These are phyloP conservation scores for Aspergillus novoparasiticus DNA, from an alignment of 2,329 filamentous ascomycete genomes.

Conservation along the genomic window DNA sequence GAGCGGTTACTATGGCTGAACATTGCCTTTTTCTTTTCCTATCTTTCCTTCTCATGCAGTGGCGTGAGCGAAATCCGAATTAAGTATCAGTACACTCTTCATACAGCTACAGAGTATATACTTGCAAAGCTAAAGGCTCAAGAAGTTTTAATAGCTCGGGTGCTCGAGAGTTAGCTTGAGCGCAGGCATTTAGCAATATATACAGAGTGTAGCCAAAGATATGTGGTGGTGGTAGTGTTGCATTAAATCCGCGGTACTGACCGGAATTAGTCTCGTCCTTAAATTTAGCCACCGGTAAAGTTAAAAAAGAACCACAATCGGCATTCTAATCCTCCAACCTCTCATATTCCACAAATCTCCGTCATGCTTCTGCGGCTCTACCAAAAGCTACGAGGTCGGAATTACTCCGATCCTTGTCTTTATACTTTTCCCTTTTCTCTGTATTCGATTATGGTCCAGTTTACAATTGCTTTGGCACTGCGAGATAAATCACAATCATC, in stretches of 20 bases:
- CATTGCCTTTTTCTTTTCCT: not conserved
- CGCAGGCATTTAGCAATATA: too few relatives aligned
- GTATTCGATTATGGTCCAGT: conserved; percentile 12
- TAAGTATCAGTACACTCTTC: not conserved
- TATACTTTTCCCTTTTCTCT: conserved; percentile 15
- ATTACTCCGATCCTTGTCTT: conserved; percentile 4
- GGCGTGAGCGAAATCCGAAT: not conserved
- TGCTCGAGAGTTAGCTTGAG: too few relatives aligned
- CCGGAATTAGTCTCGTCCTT: too few relatives aligned
- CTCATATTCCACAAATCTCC: not conserved
- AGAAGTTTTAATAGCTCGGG: too few relatives aligned
- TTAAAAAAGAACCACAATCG: too few relatives aligned
- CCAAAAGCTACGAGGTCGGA: not conserved
- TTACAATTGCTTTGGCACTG: conserved; percentile 15
- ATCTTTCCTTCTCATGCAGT: not conserved
- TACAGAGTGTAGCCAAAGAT: too few relatives aligned
- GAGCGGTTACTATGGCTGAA: not conserved
- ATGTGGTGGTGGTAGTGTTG: too few relatives aligned
- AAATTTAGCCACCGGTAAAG: too few relatives aligned
- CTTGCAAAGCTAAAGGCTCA: not conserved
- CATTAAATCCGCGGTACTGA: too few relatives aligned
- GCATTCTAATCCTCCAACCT: too few relatives aligned
- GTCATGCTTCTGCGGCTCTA: not conserved
- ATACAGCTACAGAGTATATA: not conserved
- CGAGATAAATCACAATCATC: conserved; percentile 6